phyloP scores from a whole-genome alignment of 1,139 yeast species.

The Debaryomyces sp. region DNA sequence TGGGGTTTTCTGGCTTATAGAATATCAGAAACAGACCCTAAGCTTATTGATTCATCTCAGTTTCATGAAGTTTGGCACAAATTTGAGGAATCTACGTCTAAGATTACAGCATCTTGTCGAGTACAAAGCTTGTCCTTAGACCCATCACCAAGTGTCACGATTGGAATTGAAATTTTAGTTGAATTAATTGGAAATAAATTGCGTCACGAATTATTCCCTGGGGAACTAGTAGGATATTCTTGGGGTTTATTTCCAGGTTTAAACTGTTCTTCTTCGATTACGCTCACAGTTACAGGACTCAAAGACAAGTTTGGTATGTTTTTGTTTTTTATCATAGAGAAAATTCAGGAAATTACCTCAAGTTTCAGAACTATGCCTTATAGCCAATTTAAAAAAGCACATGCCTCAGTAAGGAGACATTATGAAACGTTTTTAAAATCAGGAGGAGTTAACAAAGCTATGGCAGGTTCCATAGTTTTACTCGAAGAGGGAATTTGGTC shows the following conservation, averaged over 20 bases:
- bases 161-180: slow-evolving; percentile 52
- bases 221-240: slow-evolving; percentile 52
- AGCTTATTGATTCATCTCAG: slow-evolving; percentile 16
- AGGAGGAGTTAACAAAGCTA: slow-evolving; percentile 43
- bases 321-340: slow-evolving; percentile 23
- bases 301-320: slow-evolving; percentile 35
- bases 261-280: slow-evolving; percentile 52
- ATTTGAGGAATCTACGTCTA: slow-evolving; percentile 26
- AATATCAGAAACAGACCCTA: slow-evolving; percentile 13
- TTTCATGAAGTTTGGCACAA: slow-evolving; percentile 56
- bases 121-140: slow-evolving; percentile 27
- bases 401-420: slow-evolving; percentile 44
- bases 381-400: slow-evolving; percentile 42
- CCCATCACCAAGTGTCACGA: slow-evolving; percentile 35
- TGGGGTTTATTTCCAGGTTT: slow-evolving; percentile 57
- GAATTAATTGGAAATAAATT: slow-evolving; percentile 46
- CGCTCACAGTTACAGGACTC: slow-evolving; percentile 54
- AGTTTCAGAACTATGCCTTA: slow-evolving; percentile 21
- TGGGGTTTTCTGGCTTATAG: background rate
- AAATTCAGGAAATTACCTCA: slow-evolving; percentile 17
- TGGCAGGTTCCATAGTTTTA: slow-evolving; percentile 50
- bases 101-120: slow-evolving; percentile 47
- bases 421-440: slow-evolving; percentile 42
- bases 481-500: slow-evolving; percentile 57
- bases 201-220: slow-evolving; percentile 46